phyloP scores from a whole-genome alignment of 1,284 basidiomycete species.

The Trichosporon asahii region DNA sequence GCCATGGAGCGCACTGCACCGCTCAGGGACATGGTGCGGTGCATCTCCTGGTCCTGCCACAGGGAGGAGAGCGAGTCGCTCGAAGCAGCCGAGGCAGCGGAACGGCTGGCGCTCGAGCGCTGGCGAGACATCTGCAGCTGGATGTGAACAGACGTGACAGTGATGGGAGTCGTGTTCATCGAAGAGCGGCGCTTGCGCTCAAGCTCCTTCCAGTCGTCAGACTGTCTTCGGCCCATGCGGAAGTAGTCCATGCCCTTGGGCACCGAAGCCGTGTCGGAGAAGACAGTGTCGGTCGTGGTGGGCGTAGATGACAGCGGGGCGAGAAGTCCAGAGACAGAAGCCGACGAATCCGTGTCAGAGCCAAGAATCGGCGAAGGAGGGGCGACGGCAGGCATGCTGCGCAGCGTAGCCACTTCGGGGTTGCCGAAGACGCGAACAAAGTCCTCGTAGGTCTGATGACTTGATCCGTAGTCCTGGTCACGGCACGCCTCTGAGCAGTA shows the following conservation, averaged over 20 bases:
- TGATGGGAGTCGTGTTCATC: conserved; percentile 19
- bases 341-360: conserved; percentile 42
- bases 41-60: conserved; percentile 27
- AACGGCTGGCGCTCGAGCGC: conserved; percentile 16
- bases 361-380: conserved; percentile 46
- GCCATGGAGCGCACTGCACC: conserved; percentile 35
- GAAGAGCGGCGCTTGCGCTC: conserved; percentile 38
- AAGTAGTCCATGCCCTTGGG: conserved; percentile 44
- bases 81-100: conserved; percentile 21
- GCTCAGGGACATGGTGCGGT: conserved; percentile 25
- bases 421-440: conserved; percentile 34
- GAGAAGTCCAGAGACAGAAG: conserved; percentile 14
- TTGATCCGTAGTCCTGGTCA: conserved; percentile 32
- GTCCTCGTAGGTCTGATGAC: conserved; percentile 32
- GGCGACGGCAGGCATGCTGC: conserved; percentile 22
- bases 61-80: conserved; percentile 33
- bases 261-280: conserved; percentile 29
- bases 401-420: conserved; percentile 12
- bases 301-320: conserved; percentile 12
- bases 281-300: conserved; percentile 1
- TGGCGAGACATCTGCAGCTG: conserved; percentile 24
- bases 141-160: conserved; percentile 12
- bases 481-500: conserved; percentile 44
- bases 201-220: conserved; percentile 43
- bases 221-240: conserved; percentile 35